Evolutionary conservation across 2,329 filamentous ascomycete species (phyloP), one percentile per base, ranked within the genome.

Genomic region (Dothideomycetes sp.): DNA sequence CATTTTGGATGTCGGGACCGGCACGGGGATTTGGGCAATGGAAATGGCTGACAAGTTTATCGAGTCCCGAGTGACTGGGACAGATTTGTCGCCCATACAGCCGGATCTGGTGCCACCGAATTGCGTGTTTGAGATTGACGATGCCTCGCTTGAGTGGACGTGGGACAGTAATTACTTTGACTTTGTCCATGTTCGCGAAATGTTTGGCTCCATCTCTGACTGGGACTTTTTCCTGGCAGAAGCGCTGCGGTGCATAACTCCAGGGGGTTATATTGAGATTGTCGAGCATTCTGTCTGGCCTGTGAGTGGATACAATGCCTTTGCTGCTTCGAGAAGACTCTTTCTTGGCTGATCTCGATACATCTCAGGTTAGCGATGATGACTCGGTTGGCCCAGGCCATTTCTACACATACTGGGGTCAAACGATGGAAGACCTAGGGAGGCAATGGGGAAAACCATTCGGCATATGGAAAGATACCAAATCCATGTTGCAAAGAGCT

Each of bases 41-140:
- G 53, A 52, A 17, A 63, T 67, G 11, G 54, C 51, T 17, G 52
- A 56, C 45, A 50, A 48, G 19, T 55, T 52, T 43, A 50, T 51
- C 25, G 39, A 49, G 12, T 48, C 50, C 18, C 51, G 56, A 18
- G 61, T 73, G 27, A 62, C 61, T 4, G 69, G 68, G 27, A 65
- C 61, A 16, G 68, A 71, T 48, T 61, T 71, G 32, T 67, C 63
- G 1, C 67, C 68, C 25, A 71, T 70, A 33, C 69, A 71, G 47
- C 68, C 67, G 4, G 52, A 54, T 41, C 65, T 63, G 58, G 63
- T 69, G 1, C 67, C 67, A 0, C 60, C 64, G 2, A 70, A 70
- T 48, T 62, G 60, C 46, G 49, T 54, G 18, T 70, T 70, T 48
- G 62, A 69, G 40, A 61, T 71, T 39, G 68, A 70, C 53, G 67